A percentile compares a stretch with the other conserved stretches of the same genome.
These are phyloP conservation scores for Stagonosporopsis vannaccii DNA, from an alignment of 2,329 filamentous ascomycete species.

Conservation along the genomic window DNA sequence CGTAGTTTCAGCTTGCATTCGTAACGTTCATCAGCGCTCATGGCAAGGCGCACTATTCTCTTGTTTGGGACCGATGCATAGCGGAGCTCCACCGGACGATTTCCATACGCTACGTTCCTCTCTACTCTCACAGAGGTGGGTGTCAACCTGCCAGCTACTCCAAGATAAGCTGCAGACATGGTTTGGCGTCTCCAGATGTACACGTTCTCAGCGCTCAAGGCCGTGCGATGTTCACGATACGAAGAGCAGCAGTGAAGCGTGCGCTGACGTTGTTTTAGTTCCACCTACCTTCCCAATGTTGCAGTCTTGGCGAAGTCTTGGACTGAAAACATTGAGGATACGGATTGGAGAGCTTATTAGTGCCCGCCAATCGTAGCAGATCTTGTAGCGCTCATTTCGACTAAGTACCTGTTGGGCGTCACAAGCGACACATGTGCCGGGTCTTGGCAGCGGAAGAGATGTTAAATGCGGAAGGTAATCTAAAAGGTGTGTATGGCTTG, in stretches of 20 bases:
- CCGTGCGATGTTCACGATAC: background rate
- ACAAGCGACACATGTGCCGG: constrained; percentile 14
- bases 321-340: background rate
- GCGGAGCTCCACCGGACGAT: background rate
- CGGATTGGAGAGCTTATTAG: background rate
- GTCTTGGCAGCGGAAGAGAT: constrained; percentile 23
- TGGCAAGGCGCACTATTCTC: too few relatives aligned
- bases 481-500: constrained; percentile 24
- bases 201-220: background rate
- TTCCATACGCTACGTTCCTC: background rate
- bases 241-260: background rate
- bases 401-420: constrained; percentile 13
- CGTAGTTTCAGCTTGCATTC: too few relatives aligned
- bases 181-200: background rate
- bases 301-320: background rate
- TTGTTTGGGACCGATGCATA: background rate
- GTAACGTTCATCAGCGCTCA: too few relatives aligned
- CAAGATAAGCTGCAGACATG: background rate
- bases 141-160: background rate
- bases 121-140: too few relatives aligned
- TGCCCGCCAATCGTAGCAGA: background rate
- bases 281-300: background rate
- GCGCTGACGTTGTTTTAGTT: background rate
- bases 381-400: background rate
- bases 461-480: constrained; percentile 32